Conservation (phyloP, 1,284 basidiomycete genomes). For the Ceratobasidium sp. region DNA sequence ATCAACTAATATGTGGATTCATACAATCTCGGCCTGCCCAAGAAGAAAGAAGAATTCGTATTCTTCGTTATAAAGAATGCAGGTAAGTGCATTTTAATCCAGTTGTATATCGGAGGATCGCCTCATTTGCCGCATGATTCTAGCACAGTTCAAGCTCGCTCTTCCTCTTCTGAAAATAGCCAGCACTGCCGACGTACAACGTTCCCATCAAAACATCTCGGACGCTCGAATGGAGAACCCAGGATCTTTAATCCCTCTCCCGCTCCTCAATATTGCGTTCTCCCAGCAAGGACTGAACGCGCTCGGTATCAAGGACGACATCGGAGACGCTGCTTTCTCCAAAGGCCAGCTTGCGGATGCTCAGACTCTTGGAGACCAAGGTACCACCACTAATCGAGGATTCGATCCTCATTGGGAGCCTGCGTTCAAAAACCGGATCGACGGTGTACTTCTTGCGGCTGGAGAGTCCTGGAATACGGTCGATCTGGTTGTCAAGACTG, state of each 20-base stretch:
- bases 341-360: constrained; percentile 55
- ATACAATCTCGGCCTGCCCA: constrained; percentile 19
- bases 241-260: constrained; percentile 29
- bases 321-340: constrained; percentile 54
- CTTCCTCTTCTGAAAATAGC: constrained; percentile 8
- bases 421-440: constrained; percentile 54
- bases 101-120: not conserved
- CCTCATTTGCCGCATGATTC: too few species aligned
- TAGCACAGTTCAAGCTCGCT: constrained; percentile 16
- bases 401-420: constrained; percentile 51
- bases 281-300: constrained; percentile 47
- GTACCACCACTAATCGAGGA: constrained; percentile 47
- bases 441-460: constrained; percentile 49
- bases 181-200: constrained; percentile 2
- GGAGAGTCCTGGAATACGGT: constrained; percentile 33
- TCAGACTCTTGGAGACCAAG: constrained; percentile 51
- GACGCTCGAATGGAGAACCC: not conserved
- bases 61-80: constrained; percentile 24
- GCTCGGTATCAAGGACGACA: constrained; percentile 55
- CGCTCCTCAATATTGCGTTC: too few species aligned
- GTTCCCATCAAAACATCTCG: not conserved
- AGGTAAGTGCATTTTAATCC: not conserved
- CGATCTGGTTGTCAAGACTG: not conserved
- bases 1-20: not conserved
- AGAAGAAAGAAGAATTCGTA: constrained; percentile 40